Evolutionary conservation across 768 basidiomycete species (phyloP).

Genomic region (Boletus huronensis): DNA sequence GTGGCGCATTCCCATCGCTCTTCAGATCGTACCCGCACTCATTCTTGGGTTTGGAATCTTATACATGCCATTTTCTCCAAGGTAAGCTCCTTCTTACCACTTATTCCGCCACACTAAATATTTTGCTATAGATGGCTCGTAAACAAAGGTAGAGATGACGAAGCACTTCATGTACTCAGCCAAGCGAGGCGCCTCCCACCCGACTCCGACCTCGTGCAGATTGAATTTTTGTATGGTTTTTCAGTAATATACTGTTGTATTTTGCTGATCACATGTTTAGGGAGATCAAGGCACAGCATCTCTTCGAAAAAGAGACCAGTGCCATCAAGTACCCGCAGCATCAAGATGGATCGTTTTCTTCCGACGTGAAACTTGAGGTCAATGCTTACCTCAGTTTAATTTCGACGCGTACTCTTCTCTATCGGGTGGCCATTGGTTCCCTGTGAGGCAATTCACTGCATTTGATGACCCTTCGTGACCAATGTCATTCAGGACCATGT

Average conservation of each 20-base stretch:
- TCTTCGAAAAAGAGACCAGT: slow-evolving; percentile 68
- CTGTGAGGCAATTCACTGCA: slow-evolving; percentile 34
- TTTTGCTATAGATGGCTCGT: slow-evolving; percentile 58
- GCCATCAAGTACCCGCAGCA: slow-evolving; percentile 55
- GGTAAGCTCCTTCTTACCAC: slow-evolving; percentile 35
- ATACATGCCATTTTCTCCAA: slow-evolving; percentile 79
- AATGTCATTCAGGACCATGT: slow-evolving; percentile 50
- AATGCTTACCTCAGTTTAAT: slow-evolving; percentile 62
- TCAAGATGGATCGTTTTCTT: slow-evolving; percentile 56
- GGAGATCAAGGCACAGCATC: slow-evolving; percentile 69
- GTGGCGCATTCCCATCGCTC: slow-evolving; percentile 71
- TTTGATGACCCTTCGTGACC: not conserved
- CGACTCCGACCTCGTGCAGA: slow-evolving; percentile 63
- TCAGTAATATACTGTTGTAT: not conserved
- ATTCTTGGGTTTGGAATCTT: slow-evolving; percentile 67
- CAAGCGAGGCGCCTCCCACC: slow-evolving; percentile 51
- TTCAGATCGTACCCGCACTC: slow-evolving; percentile 72
- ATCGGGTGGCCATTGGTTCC: slow-evolving; percentile 60
- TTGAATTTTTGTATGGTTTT: slow-evolving; percentile 64
- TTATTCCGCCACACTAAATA: not conserved
- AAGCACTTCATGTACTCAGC: slow-evolving; percentile 64
- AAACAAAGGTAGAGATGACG: slow-evolving; percentile 71
- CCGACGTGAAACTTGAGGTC: slow-evolving; percentile 59
- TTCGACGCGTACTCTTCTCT: slow-evolving; percentile 50
- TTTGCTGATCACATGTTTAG: slow-evolving; percentile 27